Base-by-base conservation (phyloP, 805 yeast species). In the Ogataea corticis region DNA sequence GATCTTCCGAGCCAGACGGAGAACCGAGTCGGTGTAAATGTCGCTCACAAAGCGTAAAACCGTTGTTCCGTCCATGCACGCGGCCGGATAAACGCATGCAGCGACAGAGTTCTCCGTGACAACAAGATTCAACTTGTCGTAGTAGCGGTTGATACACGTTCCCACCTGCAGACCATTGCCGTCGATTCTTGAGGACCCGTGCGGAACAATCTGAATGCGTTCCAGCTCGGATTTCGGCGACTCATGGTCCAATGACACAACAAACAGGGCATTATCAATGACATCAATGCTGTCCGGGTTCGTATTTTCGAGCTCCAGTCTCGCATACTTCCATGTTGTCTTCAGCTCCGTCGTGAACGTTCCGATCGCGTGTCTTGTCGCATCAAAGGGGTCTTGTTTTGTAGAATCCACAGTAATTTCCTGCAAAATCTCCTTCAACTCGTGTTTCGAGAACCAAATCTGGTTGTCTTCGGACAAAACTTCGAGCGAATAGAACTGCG, bases 21-120 rank as follows among this genome's bases (percentile, higher is more conserved):
- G 64, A 19, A 79, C 77, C 44, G 76, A 72, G 54, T 79, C 84
- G 1, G 84, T 77, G 56, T 77, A 79, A 38, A 79, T 73, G 54
- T 79, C 84, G 58, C 80, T 69, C 46, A 79, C 72, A 52, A 77
- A 79, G 38, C 84, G 61, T 46, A 79, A 63, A 33, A 79, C 80
- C 2, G 82, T 75, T 3, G 83, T 79, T 40, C 79, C 73, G 58
- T 79, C 84, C 76, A 77, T 77, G 17, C 77, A 70, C 2, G 80
- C 69, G 11, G 79, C 73, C 51, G 80, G 83, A 77, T 82, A 79
- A 16, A 77, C 78, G 40, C 79, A 70, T 3, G 83, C 84, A 1
- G 82, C 82, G 17, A 77, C 79, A 0, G 83, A 73, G 58, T 79
- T 79, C 33, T 69, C 66, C 3, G 83, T 76, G 9, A 79, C 73